Evolutionary conservation across 345 rosid genomes (phyloP), one percentile per base, ranked within the genome.

Genomic region (Moricandia arvensis): DNA sequence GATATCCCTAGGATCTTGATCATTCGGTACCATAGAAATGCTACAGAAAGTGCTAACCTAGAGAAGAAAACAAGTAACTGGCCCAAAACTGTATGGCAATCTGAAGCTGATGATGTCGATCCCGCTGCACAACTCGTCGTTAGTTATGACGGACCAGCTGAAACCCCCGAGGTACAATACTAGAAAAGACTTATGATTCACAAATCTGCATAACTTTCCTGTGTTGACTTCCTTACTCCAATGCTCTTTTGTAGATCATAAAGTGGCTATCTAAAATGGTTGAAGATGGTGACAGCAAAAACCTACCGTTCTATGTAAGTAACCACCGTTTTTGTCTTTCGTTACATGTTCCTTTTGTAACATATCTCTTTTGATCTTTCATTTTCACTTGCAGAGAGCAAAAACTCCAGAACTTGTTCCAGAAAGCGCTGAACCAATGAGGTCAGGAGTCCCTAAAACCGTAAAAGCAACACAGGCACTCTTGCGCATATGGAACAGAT

Each of bases 111-210:
- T 45, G 89, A 90, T 62, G 83, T 77, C 31, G 96, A 91, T 84
- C 90, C 88, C 55, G 97, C 90, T 55, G 86, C 97, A 29, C 98
- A 94, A 81, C 97, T 94, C 55, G 96, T 93, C 18, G 95, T 93
- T 57, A 87, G 87, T 76, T 94, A 88, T 75, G 90, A 91, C 53
- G 93, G 93, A 75, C 83, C 91, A 3, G 72, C 78, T 70, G 95
- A 90, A 86, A 81, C 81, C 80, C 72, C 91, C 24, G 76, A 87
- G 93, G 98, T 91, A 77, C 47, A 66, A 6, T 63, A 13, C 4
- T 12, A 27, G 17, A 35, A 30, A 18, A 21, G 10, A 21, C 45
- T 51, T 43, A 61, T 66, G 58, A 31, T 73, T 30, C 54, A n/a
- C n/a, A n/a, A n/a, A n/a, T n/a, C n/a, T n/a, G n/a, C n/a, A n/a